phyloP scores from a whole-genome alignment of 2,329 filamentous ascomycete species.

The Fusarium sp. region DNA sequence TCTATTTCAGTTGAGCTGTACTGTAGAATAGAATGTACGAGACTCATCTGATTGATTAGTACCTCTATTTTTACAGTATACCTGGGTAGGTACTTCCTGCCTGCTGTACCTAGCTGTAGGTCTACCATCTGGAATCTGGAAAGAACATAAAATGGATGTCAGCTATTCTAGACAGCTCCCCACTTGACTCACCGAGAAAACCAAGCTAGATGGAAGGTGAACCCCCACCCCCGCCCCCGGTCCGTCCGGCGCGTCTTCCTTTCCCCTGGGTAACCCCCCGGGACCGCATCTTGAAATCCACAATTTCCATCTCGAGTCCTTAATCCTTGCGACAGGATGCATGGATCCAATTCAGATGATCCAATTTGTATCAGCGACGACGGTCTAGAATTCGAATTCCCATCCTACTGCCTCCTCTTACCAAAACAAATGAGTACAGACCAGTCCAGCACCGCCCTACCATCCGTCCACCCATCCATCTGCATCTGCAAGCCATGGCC shows the following conservation, averaged over 20 bases:
- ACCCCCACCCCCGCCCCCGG: constrained; percentile 1
- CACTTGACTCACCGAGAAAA: constrained; percentile 2
- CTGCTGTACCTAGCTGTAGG: neutral
- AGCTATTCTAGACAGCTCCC: neutral
- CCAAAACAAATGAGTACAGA: constrained; percentile 1
- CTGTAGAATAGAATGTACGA: neutral
- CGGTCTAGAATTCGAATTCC: constrained; percentile 9
- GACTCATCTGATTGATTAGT: neutral
- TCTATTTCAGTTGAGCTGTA: neutral
- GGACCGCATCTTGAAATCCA: constrained; percentile 11
- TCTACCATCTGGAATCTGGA: neutral
- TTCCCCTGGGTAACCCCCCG: neutral
- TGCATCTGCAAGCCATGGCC: neutral
- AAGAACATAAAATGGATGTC: neutral
- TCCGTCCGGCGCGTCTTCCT: neutral
- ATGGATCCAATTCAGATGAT: constrained; percentile 27
- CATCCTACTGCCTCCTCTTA: neutral
- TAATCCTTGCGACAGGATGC: constrained; percentile 12
- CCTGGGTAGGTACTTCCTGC: neutral
- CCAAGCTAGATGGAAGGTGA: constrained; percentile 1
- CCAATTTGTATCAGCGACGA: constrained; percentile 13
- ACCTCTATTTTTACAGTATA: neutral
- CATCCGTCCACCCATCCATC: neutral
- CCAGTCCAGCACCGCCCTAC: neutral
- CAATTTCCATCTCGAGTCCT: constrained; percentile 16